Percentiles rank a stretch among this genome's conserved stretches.
phyloP scores from a whole-genome alignment of 2,329 filamentous ascomycete species.

The Fusarium buxicola region DNA sequence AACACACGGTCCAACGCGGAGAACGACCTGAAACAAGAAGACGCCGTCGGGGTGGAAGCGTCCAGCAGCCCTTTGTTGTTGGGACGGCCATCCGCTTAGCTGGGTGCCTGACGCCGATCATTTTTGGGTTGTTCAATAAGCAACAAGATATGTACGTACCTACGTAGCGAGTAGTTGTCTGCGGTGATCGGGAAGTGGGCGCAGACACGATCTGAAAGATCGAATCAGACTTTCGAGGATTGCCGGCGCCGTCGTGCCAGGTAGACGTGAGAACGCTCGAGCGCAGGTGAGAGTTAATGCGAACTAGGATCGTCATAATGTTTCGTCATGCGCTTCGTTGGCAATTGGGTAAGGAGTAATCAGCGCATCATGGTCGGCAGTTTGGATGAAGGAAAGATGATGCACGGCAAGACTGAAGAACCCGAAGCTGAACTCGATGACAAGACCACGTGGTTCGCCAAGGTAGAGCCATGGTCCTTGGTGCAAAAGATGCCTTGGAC shows the following conservation, averaged over 20 bases:
- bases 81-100: slow-evolving; percentile 16
- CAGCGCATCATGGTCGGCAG: background rate
- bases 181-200: slow-evolving; percentile 11
- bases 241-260: slow-evolving; percentile 18
- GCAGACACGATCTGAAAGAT: slow-evolving; percentile 12
- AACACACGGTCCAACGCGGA: slow-evolving; percentile 40
- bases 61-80: slow-evolving; percentile 22
- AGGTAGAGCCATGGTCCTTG: background rate
- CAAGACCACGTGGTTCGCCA: slow-evolving; percentile 2
- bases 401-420: background rate
- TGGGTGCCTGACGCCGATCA: slow-evolving; percentile 15
- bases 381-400: background rate
- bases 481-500: slow-evolving; percentile 1
- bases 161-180: background rate
- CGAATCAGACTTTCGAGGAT: background rate
- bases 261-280: slow-evolving; percentile 14
- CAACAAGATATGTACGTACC: background rate
- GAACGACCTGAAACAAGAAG: slow-evolving; percentile 43
- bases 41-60: slow-evolving; percentile 29
- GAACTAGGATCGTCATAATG: background rate
- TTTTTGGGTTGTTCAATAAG: slow-evolving; percentile 4
- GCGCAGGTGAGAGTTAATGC: background rate
- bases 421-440: background rate
- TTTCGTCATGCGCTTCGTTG: background rate
- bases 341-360: background rate